Evolutionary conservation across 2,329 filamentous ascomycete genomes (phyloP).

Genomic region (Calonectria henricotiae): DNA sequence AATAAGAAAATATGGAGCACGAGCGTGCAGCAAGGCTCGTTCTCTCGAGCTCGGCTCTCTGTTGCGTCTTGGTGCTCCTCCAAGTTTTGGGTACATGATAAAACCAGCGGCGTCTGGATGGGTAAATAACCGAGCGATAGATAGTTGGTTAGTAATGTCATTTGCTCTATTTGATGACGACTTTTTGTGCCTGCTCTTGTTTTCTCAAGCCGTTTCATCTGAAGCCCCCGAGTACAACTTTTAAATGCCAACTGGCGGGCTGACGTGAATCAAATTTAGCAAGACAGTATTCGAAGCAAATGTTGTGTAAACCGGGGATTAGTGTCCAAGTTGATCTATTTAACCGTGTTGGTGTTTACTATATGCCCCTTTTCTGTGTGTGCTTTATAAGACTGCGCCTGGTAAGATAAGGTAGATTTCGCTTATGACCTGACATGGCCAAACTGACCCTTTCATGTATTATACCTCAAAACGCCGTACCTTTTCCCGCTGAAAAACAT

Average conservation of each 20-base stretch:
- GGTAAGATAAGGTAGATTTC: background rate
- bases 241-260: background rate
- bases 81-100: constrained; percentile 41
- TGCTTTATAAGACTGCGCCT: background rate
- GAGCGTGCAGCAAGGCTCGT: background rate
- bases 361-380: background rate
- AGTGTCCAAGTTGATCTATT: background rate
- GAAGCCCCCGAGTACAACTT: background rate
- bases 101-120: constrained; percentile 49
- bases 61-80: constrained; percentile 28
- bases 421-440: background rate
- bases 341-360: too few species aligned
- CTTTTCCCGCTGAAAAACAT: background rate
- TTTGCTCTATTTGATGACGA: constrained; percentile 42
- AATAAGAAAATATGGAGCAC: background rate
- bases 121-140: constrained; percentile 51
- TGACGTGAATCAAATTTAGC: too few species aligned
- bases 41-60: constrained; percentile 6
- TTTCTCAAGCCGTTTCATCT: background rate
- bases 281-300: background rate
- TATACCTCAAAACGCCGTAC: background rate
- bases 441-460: background rate
- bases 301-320: too few species aligned
- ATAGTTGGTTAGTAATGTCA: constrained; percentile 51
- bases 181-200: background rate